Conservation (phyloP, 257 asterid genomes). For the Paulownia fortunei region DNA sequence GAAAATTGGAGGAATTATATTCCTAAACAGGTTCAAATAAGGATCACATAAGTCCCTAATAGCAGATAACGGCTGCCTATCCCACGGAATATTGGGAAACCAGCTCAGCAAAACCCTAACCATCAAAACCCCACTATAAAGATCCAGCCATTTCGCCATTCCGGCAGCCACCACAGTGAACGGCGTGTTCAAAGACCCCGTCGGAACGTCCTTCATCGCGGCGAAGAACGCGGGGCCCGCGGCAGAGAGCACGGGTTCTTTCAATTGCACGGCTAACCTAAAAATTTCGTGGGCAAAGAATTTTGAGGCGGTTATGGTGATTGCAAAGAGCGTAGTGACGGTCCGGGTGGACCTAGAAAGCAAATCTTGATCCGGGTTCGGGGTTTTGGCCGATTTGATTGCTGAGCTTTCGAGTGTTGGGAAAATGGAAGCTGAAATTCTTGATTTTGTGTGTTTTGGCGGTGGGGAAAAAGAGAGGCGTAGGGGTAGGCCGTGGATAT, state of each 20-base stretch:
- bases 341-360: conserved; percentile 77
- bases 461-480: conserved; percentile 19
- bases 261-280: conserved; percentile 43
- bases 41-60: conserved; percentile 94
- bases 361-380: conserved; percentile 22
- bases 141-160: conserved; percentile 82
- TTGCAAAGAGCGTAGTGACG: conserved; percentile 57
- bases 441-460: conserved; percentile 23
- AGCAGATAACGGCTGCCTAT: conserved; percentile 81
- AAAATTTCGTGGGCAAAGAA: conserved; percentile 36
- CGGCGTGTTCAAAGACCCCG: conserved; percentile 70
- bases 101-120: conserved; percentile 87
- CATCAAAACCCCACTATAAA: conserved; percentile 82
- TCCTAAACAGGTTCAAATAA: conserved; percentile 80
- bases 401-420: conserved; percentile 2
- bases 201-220: conserved; percentile 50
- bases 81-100: conserved; percentile 96
- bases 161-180: conserved; percentile 87
- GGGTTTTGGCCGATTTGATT: neutral
- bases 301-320: conserved; percentile 51
- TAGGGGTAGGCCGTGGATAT: neutral
- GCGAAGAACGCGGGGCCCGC: conserved; percentile 85
- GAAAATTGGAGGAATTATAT: conserved; percentile 78
- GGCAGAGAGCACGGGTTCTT: conserved; percentile 43
- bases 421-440: conserved; percentile 39